Percentiles rank a stretch among this genome's conserved stretches.
Conservation (phyloP, 345 rosid species). For the Orychophragmus violaceus region DNA sequence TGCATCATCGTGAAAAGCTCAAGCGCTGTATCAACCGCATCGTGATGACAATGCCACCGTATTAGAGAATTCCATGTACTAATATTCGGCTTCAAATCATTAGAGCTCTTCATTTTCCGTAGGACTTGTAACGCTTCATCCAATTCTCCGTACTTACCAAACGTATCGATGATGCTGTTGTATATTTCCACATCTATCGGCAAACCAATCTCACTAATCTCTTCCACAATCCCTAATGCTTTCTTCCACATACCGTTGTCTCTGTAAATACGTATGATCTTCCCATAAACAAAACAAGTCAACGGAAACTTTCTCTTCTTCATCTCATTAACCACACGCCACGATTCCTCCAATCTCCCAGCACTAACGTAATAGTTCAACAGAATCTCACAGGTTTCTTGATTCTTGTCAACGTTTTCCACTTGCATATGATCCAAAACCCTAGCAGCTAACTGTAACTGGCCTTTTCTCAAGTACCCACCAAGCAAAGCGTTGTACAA, state of each 20-base stretch:
- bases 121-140: constrained; percentile 49
- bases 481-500: constrained; percentile 43
- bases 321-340: constrained; percentile 56
- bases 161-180: constrained; percentile 52
- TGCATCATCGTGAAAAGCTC: constrained; percentile 54
- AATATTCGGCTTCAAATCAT: constrained; percentile 46
- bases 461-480: constrained; percentile 56
- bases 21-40: constrained; percentile 38
- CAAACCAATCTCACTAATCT: constrained; percentile 46
- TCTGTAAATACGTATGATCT: constrained; percentile 55
- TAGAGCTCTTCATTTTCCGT: constrained; percentile 37
- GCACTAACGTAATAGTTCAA: constrained; percentile 56
- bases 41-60: constrained; percentile 59
- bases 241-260: constrained; percentile 84
- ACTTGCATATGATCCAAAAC: constrained; percentile 38
- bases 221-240: constrained; percentile 50
- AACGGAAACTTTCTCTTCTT: constrained; percentile 32
- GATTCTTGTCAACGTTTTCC: constrained; percentile 33
- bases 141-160: constrained; percentile 56
- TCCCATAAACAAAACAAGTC: constrained; percentile 47
- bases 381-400: constrained; percentile 42
- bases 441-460: constrained; percentile 37
- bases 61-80: constrained; percentile 58
- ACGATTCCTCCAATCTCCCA: constrained; percentile 54
- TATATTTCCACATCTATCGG: constrained; percentile 48